Conservation (phyloP, 805 yeast species). For the Schwanniomyces vanrijiae region DNA sequence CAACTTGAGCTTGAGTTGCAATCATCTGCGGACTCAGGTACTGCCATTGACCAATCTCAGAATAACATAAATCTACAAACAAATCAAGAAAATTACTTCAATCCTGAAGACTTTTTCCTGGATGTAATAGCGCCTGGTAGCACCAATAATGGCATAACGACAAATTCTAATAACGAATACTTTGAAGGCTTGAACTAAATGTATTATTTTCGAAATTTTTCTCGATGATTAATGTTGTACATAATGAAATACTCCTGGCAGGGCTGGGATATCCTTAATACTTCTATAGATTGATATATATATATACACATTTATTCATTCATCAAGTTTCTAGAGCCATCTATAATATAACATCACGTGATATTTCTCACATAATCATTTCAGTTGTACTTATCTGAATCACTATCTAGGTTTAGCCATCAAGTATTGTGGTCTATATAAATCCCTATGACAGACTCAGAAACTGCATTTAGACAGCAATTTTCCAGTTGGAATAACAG, state of each 20-base stretch:
- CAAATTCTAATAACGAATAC: neutral
- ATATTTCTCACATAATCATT: no score
- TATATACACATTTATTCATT: no score
- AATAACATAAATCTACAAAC: constrained; percentile 2
- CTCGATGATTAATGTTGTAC: neutral
- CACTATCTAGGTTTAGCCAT: neutral
- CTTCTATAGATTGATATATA: constrained; percentile 1
- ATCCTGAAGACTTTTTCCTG: constrained; percentile 28
- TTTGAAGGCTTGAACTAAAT: constrained; percentile 2
- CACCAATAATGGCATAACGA: constrained; percentile 1
- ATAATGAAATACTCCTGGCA: constrained; percentile 1
- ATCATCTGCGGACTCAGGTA: neutral
- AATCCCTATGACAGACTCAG: constrained; percentile 28
- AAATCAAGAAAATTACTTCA: constrained; percentile 14
- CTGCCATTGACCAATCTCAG: neutral
- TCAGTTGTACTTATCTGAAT: neutral
- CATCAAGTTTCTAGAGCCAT: no score
- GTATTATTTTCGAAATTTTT: neutral
- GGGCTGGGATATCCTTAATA: neutral
- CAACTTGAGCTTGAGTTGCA: constrained; percentile 11
- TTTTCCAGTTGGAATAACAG: constrained; percentile 30
- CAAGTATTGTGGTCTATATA: neutral
- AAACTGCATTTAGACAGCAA: constrained; percentile 33
- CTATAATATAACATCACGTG: neutral
- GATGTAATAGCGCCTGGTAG: constrained; percentile 13